Evolutionary conservation across 2,329 filamentous ascomycete genomes (phyloP).

Genomic region (Pleurostoma richardsiae): DNA sequence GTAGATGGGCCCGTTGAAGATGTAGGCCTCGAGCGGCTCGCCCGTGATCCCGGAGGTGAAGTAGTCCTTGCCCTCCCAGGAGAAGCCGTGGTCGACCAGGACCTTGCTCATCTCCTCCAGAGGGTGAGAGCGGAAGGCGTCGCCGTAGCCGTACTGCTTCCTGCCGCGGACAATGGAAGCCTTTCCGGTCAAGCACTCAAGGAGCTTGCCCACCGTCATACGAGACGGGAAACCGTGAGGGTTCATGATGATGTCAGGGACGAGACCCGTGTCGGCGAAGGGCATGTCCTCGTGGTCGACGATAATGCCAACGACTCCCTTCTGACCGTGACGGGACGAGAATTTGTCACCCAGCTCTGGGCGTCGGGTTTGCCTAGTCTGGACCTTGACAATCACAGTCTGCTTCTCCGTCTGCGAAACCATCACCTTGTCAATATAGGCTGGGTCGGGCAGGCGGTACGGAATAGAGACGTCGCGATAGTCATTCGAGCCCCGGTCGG

Average conservation of each 20-base stretch:
- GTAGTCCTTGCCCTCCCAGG: slow-evolving; percentile 95
- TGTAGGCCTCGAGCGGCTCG: slow-evolving; percentile 88
- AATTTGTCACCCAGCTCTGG: slow-evolving; percentile 98
- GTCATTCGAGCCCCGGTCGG: slow-evolving; percentile 57
- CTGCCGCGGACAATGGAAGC: slow-evolving; percentile 82
- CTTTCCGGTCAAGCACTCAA: slow-evolving; percentile 92
- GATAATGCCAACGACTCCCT: slow-evolving; percentile 95
- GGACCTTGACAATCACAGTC: slow-evolving; percentile 83
- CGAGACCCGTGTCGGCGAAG: slow-evolving; percentile 84
- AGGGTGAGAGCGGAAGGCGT: slow-evolving; percentile 78
- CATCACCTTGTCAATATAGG: slow-evolving; percentile 96
- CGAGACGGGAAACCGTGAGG: slow-evolving; percentile 98
- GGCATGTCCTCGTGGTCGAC: slow-evolving; percentile 96
- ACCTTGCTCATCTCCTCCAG: slow-evolving; percentile 86
- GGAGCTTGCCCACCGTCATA: slow-evolving; percentile 98
- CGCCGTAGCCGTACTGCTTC: slow-evolving; percentile 76
- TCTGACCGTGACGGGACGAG: slow-evolving; percentile 95
- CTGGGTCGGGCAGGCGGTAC: slow-evolving; percentile 79
- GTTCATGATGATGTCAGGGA: slow-evolving; percentile 99
- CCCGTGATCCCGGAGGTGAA: slow-evolving; percentile 93
- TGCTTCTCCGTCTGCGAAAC: slow-evolving; percentile 85
- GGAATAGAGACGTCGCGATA: slow-evolving; percentile 65
- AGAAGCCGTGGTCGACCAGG: slow-evolving; percentile 84
- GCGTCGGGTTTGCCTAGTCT: slow-evolving; percentile 90
- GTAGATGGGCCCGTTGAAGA: slow-evolving; percentile 98